Percentiles rank a stretch among this genome's conserved stretches.
Conservation (phyloP, 164 flowering plant species). For the Vitis labrusca region DNA sequence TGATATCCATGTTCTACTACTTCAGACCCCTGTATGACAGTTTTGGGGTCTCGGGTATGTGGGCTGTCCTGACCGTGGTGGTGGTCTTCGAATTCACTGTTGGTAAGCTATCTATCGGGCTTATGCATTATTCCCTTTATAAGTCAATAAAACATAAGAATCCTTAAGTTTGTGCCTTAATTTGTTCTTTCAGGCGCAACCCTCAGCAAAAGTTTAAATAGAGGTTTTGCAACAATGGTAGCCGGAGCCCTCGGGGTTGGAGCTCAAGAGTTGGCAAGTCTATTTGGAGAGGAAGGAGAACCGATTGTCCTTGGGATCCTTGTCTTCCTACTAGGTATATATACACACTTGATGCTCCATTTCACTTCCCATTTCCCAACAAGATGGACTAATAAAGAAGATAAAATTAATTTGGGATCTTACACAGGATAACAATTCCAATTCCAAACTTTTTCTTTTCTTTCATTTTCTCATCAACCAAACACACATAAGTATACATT, state of each 20-base stretch:
- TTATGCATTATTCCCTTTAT: no score
- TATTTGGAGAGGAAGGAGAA: slow-evolving; percentile 55
- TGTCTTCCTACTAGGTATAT: slow-evolving; percentile 62
- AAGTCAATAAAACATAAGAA: no score
- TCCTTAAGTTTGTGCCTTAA: background rate
- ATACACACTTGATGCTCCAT: background rate
- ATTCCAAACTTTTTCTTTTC: no score
- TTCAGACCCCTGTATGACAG: slow-evolving; percentile 56
- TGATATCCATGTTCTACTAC: slow-evolving; percentile 71
- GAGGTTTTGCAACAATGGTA: slow-evolving; percentile 64
- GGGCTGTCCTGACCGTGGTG: slow-evolving; percentile 87
- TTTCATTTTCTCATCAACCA: no score
- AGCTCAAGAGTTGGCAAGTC: slow-evolving; percentile 52
- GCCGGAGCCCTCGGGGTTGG: slow-evolving; percentile 78
- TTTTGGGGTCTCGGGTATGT: slow-evolving; percentile 63
- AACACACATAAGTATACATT: no score
- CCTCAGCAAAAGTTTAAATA: slow-evolving; percentile 58
- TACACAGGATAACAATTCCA: no score
- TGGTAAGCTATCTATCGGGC: slow-evolving; percentile 33
- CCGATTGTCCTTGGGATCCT: slow-evolving; percentile 59
- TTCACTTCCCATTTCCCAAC: no score
- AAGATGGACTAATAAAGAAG: no score
- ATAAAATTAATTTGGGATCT: no score
- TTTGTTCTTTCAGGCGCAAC: slow-evolving; percentile 55
- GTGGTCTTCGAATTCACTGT: slow-evolving; percentile 78